Evolutionary conservation across 2,329 filamentous ascomycete genomes (phyloP).

Genomic region (Parastagonospora avenae): DNA sequence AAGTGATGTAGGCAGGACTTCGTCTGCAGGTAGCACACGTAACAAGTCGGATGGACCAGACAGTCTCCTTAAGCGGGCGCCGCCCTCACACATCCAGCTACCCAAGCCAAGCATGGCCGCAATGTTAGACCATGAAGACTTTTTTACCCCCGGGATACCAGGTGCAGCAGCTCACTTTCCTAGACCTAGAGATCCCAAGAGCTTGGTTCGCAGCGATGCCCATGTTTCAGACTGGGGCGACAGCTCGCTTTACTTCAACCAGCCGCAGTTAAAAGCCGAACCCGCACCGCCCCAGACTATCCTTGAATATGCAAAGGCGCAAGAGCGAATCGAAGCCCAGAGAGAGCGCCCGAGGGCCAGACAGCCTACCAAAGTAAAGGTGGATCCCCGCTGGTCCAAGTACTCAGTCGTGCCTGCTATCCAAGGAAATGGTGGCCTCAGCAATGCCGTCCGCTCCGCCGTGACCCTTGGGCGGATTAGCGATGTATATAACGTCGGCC

Average conservation of each 20-base stretch:
- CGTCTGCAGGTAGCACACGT: conserved; percentile 47
- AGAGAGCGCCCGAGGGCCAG: conserved; percentile 27
- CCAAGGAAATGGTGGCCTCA: conserved; percentile 89
- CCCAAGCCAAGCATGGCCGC: conserved; percentile 50
- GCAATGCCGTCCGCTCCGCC: conserved; percentile 84
- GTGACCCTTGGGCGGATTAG: conserved; percentile 69
- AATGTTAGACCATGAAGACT: conserved; percentile 47
- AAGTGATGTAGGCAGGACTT: conserved; percentile 53
- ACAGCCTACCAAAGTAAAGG: conserved; percentile 32
- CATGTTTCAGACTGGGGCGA: conserved; percentile 78
- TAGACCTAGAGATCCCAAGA: conserved; percentile 53
- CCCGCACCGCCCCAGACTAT: conserved; percentile 77
- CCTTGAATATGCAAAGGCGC: conserved; percentile 66
- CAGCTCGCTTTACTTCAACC: conserved; percentile 67
- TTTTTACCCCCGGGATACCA: conserved; percentile 51
- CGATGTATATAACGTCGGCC: conserved; percentile 89
- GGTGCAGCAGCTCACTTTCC: conserved; percentile 61
- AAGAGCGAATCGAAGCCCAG: conserved; percentile 42
- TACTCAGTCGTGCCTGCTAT: conserved; percentile 86
- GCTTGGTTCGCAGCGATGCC: conserved; percentile 72
- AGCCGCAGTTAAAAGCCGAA: conserved; percentile 76
- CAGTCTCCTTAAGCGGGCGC: conserved; percentile 48
- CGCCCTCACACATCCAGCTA: conserved; percentile 29
- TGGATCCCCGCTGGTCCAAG: conserved; percentile 63
- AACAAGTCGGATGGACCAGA: conserved; percentile 34